These are phyloP conservation scores for Hygrocybe coccinea DNA, from an alignment of 768 basidiomycete species.

Conservation along the genomic window DNA sequence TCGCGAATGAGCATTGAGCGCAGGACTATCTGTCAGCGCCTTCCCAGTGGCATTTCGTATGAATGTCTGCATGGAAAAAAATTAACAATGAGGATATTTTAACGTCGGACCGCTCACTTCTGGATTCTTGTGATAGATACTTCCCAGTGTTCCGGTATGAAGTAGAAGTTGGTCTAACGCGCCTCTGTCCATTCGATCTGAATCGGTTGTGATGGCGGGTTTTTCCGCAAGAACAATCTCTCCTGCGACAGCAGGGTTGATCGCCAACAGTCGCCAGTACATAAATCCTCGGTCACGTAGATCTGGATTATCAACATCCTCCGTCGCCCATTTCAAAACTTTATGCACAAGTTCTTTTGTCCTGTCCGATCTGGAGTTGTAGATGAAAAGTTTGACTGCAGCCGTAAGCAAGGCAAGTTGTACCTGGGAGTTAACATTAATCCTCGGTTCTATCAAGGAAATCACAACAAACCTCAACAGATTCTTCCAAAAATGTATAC, in stretches of 20 bases:
- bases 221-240: constrained; percentile 91
- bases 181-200: constrained; percentile 95
- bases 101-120: constrained; percentile 46
- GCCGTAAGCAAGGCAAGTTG: constrained; percentile 94
- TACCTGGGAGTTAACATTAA: constrained; percentile 49
- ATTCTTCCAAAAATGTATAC: constrained; percentile 87
- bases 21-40: constrained; percentile 81
- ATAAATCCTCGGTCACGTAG: constrained; percentile 96
- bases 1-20: constrained; percentile 77
- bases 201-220: constrained; percentile 95
- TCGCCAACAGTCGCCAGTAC: constrained; percentile 97
- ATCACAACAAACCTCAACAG: constrained; percentile 68
- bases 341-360: constrained; percentile 90
- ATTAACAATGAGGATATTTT: constrained; percentile 4
- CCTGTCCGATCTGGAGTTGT: constrained; percentile 76
- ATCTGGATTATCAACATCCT: constrained; percentile 97
- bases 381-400: constrained; percentile 92
- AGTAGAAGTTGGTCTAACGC: constrained; percentile 91
- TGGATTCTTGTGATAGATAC: constrained; percentile 97
- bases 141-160: constrained; percentile 89
- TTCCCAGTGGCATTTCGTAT: constrained; percentile 85
- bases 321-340: constrained; percentile 94
- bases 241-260: constrained; percentile 82
- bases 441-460: not conserved
- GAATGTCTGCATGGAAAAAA: constrained; percentile 59